phyloP scores from a whole-genome alignment of 2,329 filamentous ascomycete species.

The Aspergillus aculeatus region DNA sequence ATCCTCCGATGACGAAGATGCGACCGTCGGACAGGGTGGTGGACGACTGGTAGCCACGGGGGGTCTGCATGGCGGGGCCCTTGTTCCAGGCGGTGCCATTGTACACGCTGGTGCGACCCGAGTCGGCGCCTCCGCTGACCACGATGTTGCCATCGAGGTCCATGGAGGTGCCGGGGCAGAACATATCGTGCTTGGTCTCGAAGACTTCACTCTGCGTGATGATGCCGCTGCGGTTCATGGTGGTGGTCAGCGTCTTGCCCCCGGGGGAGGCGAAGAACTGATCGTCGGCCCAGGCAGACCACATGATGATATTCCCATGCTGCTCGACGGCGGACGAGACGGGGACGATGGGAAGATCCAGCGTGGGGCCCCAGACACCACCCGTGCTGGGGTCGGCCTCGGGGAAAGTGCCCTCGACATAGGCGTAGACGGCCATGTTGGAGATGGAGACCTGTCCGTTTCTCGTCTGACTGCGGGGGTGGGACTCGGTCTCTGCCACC shows the following conservation, averaged over 20 bases:
- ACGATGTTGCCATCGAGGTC: constrained; percentile 38
- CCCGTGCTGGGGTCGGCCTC: constrained; percentile 18
- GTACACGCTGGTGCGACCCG: constrained; percentile 51
- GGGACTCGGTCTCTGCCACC: neutral
- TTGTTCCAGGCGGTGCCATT: constrained; percentile 42
- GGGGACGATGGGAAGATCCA: constrained; percentile 29
- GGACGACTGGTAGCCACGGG: constrained; percentile 55
- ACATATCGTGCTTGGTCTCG: constrained; percentile 32
- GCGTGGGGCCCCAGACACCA: constrained; percentile 24
- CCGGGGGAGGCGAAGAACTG: constrained; percentile 19
- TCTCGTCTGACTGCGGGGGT: neutral
- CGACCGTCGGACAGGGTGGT: constrained; percentile 53
- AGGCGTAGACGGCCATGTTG: constrained; percentile 4
- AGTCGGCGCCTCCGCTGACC: constrained; percentile 55
- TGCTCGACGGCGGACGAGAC: constrained; percentile 23
- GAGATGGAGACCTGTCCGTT: neutral
- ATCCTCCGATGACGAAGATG: constrained; percentile 60
- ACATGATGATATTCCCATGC: constrained; percentile 12
- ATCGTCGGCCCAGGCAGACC: constrained; percentile 21
- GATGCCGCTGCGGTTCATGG: constrained; percentile 39
- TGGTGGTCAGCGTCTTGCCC: constrained; percentile 20
- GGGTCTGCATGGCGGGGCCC: constrained; percentile 46
- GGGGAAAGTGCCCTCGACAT: constrained; percentile 11
- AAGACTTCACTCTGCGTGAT: constrained; percentile 19
- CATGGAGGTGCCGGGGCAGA: constrained; percentile 28